Conservation (phyloP, 495 filamentous ascomycete species). For the Penicillium coffeae region DNA sequence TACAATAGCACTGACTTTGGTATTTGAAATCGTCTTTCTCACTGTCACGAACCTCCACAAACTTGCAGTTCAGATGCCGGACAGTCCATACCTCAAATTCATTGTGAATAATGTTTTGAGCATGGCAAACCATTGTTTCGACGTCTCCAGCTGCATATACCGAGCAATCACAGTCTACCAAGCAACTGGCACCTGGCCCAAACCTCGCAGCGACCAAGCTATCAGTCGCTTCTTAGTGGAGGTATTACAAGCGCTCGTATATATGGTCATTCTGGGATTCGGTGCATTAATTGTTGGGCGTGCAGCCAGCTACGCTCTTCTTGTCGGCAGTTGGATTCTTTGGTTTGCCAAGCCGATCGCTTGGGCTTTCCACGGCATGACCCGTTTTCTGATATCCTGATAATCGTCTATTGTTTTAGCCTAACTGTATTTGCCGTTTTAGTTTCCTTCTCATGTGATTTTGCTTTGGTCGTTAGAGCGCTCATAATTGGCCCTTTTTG, state of each 20-base stretch:
- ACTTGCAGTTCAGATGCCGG: conserved; percentile 18
- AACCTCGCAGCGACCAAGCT: conserved; percentile 25
- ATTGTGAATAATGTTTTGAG: conserved; percentile 25
- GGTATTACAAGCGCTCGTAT: conserved; percentile 34
- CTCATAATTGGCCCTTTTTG: neutral
- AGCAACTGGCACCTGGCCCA: conserved; percentile 34
- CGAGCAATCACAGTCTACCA: conserved; percentile 29
- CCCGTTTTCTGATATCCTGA: conserved; percentile 20
- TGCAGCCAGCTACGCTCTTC: conserved; percentile 30
- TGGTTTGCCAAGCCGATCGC: conserved; percentile 42
- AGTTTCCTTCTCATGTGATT: neutral
- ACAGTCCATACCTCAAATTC: conserved; percentile 27
- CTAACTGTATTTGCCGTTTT: too few species aligned
- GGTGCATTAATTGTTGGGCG: conserved; percentile 30
- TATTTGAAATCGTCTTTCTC: conserved; percentile 32
- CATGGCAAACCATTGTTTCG: conserved; percentile 38
- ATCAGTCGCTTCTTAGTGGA: conserved; percentile 30
- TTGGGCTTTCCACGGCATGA: conserved; percentile 30
- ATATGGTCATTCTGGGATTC: conserved; percentile 35
- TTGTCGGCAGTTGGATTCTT: conserved; percentile 39
- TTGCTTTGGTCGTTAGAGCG: neutral
- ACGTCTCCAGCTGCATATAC: conserved; percentile 28
- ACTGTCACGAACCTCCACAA: conserved; percentile 28
- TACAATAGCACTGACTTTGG: conserved; percentile 23
- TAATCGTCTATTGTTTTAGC: neutral